Evolutionary conservation across 2,329 filamentous ascomycete species (phyloP).

Genomic region (Verticillium albo-atrum): DNA sequence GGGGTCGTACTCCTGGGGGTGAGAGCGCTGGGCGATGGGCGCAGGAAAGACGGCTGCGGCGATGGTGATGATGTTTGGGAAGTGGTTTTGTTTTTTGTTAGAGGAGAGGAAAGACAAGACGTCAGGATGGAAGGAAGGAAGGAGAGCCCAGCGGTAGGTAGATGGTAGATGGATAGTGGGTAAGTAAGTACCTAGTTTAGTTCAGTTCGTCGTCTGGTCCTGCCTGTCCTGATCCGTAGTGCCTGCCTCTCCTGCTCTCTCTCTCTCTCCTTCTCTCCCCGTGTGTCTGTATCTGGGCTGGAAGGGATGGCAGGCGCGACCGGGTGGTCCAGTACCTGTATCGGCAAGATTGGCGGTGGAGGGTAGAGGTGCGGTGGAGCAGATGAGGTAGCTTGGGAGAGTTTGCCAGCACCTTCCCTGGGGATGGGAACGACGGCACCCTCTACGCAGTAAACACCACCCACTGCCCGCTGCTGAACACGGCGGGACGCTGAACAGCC

Average conservation of each 20-base stretch:
- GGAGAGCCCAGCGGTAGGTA: slow-evolving; percentile 8
- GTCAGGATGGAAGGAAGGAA: slow-evolving; percentile 6
- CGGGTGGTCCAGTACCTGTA: background rate
- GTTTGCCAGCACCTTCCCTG: background rate
- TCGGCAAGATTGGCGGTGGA: background rate
- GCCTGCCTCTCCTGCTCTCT: background rate
- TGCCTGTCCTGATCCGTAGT: background rate
- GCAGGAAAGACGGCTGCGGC: background rate
- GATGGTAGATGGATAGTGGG: too few species aligned
- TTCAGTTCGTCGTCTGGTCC: too few species aligned
- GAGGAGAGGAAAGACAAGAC: slow-evolving; percentile 1
- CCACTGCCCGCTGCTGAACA: too few species aligned
- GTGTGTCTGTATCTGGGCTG: background rate
- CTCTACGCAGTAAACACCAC: too few species aligned
- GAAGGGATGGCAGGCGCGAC: background rate
- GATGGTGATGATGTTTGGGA: background rate
- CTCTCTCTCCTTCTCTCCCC: too few species aligned
- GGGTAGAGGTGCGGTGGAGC: background rate
- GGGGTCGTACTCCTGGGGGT: background rate
- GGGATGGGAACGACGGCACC: background rate
- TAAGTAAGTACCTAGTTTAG: background rate
- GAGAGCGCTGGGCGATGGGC: background rate
- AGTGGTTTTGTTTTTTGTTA: background rate
- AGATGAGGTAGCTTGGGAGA: background rate
- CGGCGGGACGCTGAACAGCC: background rate